A percentile compares a stretch with the other conserved stretches of the same genome.
These are phyloP conservation scores for Dendrobium huoshanense DNA, from an alignment of 106 monocot species.

Conservation along the genomic window DNA sequence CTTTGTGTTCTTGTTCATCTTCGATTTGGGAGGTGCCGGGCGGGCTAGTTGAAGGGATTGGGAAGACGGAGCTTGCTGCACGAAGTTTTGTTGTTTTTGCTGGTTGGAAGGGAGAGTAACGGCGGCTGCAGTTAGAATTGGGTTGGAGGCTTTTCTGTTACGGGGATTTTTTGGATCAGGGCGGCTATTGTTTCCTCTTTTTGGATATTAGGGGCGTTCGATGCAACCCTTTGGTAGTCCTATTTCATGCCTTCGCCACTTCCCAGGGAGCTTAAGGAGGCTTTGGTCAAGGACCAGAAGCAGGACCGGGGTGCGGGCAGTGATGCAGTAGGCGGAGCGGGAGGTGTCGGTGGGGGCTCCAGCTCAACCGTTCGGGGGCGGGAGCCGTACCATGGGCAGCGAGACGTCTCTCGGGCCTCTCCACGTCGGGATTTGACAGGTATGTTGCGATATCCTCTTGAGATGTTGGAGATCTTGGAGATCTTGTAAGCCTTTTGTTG, in stretches of 20 bases:
- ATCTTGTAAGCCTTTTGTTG: neutral
- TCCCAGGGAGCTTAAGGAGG: constrained; percentile 71
- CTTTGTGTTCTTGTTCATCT: neutral
- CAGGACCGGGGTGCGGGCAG: constrained; percentile 30
- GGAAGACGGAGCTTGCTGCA: neutral
- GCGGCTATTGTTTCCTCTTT: neutral
- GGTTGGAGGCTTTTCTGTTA: neutral
- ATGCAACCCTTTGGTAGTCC: constrained; percentile 37
- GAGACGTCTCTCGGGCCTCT: constrained; percentile 40
- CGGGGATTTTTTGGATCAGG: neutral
- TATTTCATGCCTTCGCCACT: constrained; percentile 80
- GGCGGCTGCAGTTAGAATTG: neutral
- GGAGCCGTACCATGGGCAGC: constrained; percentile 38
- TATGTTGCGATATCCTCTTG: constrained; percentile 5
- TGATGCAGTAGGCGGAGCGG: constrained; percentile 32
- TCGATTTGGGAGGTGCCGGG: neutral
- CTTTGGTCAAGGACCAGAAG: constrained; percentile 51
- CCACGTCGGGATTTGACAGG: constrained; percentile 52
- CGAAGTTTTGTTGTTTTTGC: neutral
- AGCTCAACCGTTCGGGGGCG: constrained; percentile 47
- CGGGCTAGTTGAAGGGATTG: neutral
- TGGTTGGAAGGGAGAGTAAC: neutral
- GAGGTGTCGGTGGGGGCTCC: constrained; percentile 16
- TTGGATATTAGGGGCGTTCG: constrained; percentile 22
- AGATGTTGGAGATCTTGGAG: constrained; percentile 26